Percentiles rank a stretch among this genome's conserved stretches.
phyloP scores from a whole-genome alignment of 108 stramenopile species.

The Hondaea fermentalgiana region DNA sequence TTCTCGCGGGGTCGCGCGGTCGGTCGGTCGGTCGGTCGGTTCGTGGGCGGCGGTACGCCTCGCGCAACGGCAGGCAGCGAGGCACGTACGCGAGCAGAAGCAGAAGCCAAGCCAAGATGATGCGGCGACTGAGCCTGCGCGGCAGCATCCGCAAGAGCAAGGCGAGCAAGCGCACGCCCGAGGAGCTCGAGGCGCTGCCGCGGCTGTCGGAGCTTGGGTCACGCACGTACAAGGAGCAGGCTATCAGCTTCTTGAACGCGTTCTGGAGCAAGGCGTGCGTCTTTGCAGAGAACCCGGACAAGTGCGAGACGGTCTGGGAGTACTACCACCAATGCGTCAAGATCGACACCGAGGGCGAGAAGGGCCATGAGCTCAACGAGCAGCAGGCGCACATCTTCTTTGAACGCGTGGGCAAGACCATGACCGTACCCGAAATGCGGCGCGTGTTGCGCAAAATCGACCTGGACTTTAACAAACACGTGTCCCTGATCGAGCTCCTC shows the following conservation, averaged over 20 bases:
- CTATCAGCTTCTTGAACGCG: background rate
- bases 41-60: background rate
- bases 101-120: background rate
- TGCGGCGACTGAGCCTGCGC: background rate
- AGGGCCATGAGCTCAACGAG: slow-evolving; percentile 15
- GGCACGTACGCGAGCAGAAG: background rate
- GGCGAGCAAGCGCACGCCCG: background rate
- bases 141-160: background rate
- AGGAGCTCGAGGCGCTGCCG: background rate
- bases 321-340: background rate
- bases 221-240: background rate
- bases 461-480: background rate
- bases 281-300: background rate
- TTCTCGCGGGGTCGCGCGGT: background rate
- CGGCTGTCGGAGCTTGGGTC: background rate
- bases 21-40: background rate
- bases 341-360: background rate
- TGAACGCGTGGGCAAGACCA: background rate
- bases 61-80: background rate
- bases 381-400: background rate
- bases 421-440: background rate
- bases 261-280: background rate
- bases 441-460: background rate
- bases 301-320: background rate
- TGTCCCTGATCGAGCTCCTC: background rate